These are phyloP conservation scores for Aspergillus kassunensis DNA, from an alignment of 495 filamentous ascomycete genomes.

Conservation along the genomic window DNA sequence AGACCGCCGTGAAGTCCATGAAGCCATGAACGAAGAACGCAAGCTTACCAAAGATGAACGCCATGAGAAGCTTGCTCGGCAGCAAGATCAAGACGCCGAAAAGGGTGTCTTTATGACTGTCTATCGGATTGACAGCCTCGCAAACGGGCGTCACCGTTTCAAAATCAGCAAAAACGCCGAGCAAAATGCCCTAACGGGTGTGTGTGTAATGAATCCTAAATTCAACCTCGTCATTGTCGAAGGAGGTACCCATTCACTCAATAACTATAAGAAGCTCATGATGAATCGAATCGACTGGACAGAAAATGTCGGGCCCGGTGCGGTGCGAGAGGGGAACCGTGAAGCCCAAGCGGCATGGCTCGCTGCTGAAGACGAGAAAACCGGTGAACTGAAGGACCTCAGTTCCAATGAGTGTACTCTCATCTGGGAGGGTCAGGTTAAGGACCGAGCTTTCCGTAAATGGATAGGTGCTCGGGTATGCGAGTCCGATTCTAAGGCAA, in stretches of 20 bases:
- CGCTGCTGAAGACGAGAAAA: constrained; percentile 68
- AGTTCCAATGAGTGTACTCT: constrained; percentile 73
- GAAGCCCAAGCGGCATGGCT: constrained; percentile 67
- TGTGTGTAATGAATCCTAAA: constrained; percentile 83
- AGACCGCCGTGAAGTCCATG: constrained; percentile 73
- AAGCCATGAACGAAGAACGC: constrained; percentile 75
- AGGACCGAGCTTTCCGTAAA: constrained; percentile 71
- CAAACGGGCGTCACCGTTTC: constrained; percentile 87
- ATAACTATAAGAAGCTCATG: constrained; percentile 85
- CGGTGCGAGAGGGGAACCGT: constrained; percentile 56
- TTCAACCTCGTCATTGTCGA: constrained; percentile 89
- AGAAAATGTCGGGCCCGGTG: constrained; percentile 71
- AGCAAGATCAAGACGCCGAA: constrained; percentile 84
- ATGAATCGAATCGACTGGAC: constrained; percentile 91
- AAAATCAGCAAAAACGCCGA: constrained; percentile 90
- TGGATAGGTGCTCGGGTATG: constrained; percentile 77
- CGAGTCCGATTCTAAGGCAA: constrained; percentile 83
- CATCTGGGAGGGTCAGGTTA: constrained; percentile 84
- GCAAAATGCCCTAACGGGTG: constrained; percentile 76
- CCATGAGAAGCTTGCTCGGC: constrained; percentile 73
- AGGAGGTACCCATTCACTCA: constrained; percentile 75
- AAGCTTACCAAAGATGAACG: constrained; percentile 89
- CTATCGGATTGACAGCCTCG: constrained; percentile 81
- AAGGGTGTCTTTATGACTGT: constrained; percentile 81
- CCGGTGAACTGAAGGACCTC: constrained; percentile 72